phyloP scores from a whole-genome alignment of 441 rosid genomes.

The Aquilaria agallochum region DNA sequence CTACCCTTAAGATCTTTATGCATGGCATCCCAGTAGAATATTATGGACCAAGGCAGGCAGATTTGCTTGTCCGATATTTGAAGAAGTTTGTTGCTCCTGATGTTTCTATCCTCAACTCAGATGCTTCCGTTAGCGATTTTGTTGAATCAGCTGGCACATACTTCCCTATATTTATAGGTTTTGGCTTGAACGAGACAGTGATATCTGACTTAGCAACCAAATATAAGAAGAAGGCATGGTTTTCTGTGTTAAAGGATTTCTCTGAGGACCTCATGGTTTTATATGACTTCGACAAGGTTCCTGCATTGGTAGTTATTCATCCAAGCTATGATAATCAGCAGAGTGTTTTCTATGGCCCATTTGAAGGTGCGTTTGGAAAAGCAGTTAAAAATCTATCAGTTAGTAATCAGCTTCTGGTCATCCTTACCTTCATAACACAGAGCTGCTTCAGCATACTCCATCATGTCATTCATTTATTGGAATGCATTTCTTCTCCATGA shows the following conservation, averaged over 20 bases:
- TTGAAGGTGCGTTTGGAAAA: slow-evolving; percentile 58
- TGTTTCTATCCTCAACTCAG: slow-evolving; percentile 70
- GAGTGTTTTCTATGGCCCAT: slow-evolving; percentile 78
- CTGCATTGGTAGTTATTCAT: slow-evolving; percentile 63
- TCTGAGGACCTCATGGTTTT: slow-evolving; percentile 66
- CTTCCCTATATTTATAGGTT: slow-evolving; percentile 79
- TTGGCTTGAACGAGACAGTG: slow-evolving; percentile 55
- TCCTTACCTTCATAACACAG: no score
- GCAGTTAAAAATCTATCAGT: background rate
- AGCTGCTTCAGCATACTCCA: no score
- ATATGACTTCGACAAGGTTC: slow-evolving; percentile 75
- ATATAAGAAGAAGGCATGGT: slow-evolving; percentile 94
- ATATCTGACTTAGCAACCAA: slow-evolving; percentile 45
- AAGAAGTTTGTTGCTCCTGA: slow-evolving; percentile 89
- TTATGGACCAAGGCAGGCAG: slow-evolving; percentile 85
- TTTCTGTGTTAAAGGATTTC: slow-evolving; percentile 68
- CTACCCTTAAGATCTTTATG: slow-evolving; percentile 72
- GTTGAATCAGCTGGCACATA: slow-evolving; percentile 57
- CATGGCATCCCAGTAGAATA: slow-evolving; percentile 83
- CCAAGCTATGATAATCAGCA: slow-evolving; percentile 54
- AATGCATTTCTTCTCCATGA: no score
- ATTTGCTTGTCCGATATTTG: slow-evolving; percentile 70
- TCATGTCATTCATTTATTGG: no score
- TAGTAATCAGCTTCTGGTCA: no score
- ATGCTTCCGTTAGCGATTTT: slow-evolving; percentile 54